These are phyloP conservation scores for Leccinum pellstonianum DNA, from an alignment of 768 basidiomycete genomes.

Conservation along the genomic window DNA sequence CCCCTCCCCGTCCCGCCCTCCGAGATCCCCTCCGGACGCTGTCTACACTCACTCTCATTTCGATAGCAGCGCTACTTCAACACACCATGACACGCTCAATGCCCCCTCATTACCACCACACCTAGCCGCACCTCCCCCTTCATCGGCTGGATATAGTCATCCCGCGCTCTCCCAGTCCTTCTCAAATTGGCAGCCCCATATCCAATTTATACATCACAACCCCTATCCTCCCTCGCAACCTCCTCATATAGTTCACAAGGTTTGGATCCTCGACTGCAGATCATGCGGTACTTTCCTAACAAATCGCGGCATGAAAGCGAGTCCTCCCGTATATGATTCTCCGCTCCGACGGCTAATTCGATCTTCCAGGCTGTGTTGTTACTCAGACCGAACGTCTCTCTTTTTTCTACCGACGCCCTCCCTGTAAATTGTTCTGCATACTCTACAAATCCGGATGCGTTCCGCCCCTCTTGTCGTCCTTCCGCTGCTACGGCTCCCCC, in stretches of 20 bases:
- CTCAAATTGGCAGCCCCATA: conserved; percentile 33
- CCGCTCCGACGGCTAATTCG: conserved; percentile 4
- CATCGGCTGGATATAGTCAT: conserved; percentile 31
- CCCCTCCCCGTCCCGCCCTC: conserved; percentile 15
- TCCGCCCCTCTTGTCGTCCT: conserved; percentile 40
- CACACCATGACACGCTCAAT: conserved; percentile 20
- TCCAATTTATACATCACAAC: conserved; percentile 38
- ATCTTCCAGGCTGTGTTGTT: conserved; percentile 71
- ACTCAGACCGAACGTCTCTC: conserved; percentile 73
- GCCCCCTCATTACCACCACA: conserved; percentile 14
- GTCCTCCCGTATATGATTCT: conserved; percentile 14
- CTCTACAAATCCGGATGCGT: conserved; percentile 45
- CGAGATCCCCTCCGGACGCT: conserved; percentile 17
- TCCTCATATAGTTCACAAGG: conserved; percentile 56
- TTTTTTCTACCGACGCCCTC: conserved; percentile 80
- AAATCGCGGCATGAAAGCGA: conserved; percentile 83
- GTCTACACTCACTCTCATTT: conserved; percentile 27
- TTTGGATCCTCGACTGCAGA: conserved; percentile 80
- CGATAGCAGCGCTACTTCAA: conserved; percentile 10
- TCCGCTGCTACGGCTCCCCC: conserved; percentile 30
- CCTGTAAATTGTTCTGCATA: conserved; percentile 76
- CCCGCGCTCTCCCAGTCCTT: conserved; percentile 18
- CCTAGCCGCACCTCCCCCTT: conserved; percentile 10
- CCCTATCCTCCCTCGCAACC: conserved; percentile 44
- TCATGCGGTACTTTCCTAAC: conserved; percentile 73